Base-by-base conservation (phyloP, 306 rosid species). In the Vigna hirtella region DNA sequence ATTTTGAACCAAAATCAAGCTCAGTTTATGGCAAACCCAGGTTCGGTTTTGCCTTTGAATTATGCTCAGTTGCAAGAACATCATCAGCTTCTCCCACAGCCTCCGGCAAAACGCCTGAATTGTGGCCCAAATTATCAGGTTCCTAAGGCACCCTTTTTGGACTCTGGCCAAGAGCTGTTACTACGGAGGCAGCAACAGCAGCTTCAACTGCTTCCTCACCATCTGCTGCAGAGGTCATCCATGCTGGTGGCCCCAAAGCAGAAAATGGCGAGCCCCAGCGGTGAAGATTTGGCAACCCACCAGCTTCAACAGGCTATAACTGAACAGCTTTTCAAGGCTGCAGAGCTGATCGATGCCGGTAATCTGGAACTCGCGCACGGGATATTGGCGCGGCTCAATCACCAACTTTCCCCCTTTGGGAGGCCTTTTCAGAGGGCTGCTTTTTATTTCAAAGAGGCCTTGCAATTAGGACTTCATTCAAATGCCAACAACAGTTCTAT, bases 381-480 rank as follows among this genome's bases (percentile, higher is more conserved):
- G 98, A 94, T 94, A 94, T 94, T 94, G 97, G 98, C 98, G 98
- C 97, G 98, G 97, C 98, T 94, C 98, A 94, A 94, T 94, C 98
- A 94, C 90, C 97, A 89, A 86, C 93, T 94, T 84, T 86, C 97
- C 77, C 95, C 98, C 14, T 81, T 85, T 73, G 97, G 97, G 53
- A 94, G 87, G 93, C 98, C 97, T 82, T 91, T 90, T 69, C 97
- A 87, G 20, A 91, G 97, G 97, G 97, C 97, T 86, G 91, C 98
- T 86, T 92, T 89, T 30, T 92, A 91, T 73, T 82, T 89, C 80
- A 92, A 89, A 89, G 98, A 94, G 83, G 97, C 98, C 66, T 81
- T 94, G 82, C 90, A 87, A 38, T 74, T 72, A 50, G 91, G 90
- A 53, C 89, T 88, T 42, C 86, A 85, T 16, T 52, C 79, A 32